Conservation (phyloP, 106 monocot species). For the Dendrobium catenatum region DNA sequence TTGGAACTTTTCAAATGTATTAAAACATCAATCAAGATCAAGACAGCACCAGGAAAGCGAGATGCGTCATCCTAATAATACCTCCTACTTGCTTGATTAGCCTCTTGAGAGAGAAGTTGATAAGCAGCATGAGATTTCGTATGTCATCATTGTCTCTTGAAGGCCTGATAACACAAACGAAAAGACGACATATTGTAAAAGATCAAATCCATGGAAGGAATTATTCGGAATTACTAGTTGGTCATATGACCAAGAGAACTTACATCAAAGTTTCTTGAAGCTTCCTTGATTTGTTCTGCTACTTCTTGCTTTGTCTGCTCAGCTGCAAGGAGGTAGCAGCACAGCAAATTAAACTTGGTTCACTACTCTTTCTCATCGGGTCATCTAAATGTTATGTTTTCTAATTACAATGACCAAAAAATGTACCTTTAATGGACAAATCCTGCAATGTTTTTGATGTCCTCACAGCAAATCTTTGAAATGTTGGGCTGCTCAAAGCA, state of each 20-base stretch:
- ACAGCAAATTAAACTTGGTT: background rate
- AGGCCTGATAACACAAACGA: background rate
- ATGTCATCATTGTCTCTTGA: constrained; percentile 7
- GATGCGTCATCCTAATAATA: background rate
- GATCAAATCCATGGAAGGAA: background rate
- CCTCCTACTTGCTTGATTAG: background rate
- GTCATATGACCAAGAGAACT: background rate
- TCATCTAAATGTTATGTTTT: background rate
- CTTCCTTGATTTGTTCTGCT: constrained; percentile 27
- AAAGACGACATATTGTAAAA: background rate
- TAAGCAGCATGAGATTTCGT: background rate
- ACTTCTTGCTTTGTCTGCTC: constrained; percentile 11
- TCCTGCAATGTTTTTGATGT: constrained; percentile 25
- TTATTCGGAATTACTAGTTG: background rate
- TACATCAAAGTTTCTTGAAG: constrained; percentile 23
- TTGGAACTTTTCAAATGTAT: background rate
- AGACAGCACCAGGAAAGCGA: background rate
- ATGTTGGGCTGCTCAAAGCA: constrained; percentile 21
- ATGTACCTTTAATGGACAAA: constrained; percentile 24
- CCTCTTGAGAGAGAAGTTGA: background rate
- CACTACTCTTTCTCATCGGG: background rate
- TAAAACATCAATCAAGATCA: background rate
- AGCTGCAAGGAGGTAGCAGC: constrained; percentile 12
- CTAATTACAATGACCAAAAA: background rate
- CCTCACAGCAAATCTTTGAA: constrained; percentile 43